Percentiles rank a stretch among this genome's conserved stretches.
These are phyloP conservation scores for Boletellus deceptivus DNA, from an alignment of 1,284 basidiomycete species.

Conservation along the genomic window DNA sequence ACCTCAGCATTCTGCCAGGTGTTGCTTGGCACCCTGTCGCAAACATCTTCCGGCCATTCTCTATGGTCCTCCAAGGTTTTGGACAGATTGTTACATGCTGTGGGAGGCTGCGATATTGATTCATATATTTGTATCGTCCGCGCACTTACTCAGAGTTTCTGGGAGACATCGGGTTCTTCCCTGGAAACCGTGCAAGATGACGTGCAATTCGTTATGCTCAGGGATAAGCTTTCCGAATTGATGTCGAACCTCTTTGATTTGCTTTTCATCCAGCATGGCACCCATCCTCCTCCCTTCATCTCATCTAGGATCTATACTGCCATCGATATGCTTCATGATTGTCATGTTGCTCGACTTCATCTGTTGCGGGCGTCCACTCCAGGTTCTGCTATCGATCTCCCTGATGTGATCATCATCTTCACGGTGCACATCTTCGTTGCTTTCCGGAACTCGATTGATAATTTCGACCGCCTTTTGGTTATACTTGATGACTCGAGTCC, in stretches of 20 bases:
- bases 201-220: slow-evolving; percentile 10
- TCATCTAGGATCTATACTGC: slow-evolving; percentile 9
- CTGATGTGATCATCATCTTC: slow-evolving; percentile 33
- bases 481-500: slow-evolving; percentile 31
- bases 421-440: slow-evolving; percentile 28
- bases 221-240: slow-evolving; percentile 22
- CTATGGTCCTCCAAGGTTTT: slow-evolving; percentile 43
- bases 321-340: slow-evolving; percentile 23
- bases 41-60: slow-evolving; percentile 5
- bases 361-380: slow-evolving; percentile 10
- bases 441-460: slow-evolving; percentile 11
- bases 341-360: slow-evolving; percentile 17
- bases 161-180: slow-evolving; percentile 2
- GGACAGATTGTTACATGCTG: slow-evolving; percentile 32
- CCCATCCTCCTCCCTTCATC: background rate
- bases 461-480: slow-evolving; percentile 13
- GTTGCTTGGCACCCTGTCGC: slow-evolving; percentile 17
- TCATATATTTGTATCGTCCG: slow-evolving; percentile 21
- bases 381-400: slow-evolving; percentile 15
- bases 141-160: slow-evolving; percentile 17
- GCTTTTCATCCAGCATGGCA: slow-evolving; percentile 14
- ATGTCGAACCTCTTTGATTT: slow-evolving; percentile 26
- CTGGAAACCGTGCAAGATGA: slow-evolving; percentile 2
- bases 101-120: slow-evolving; percentile 22
- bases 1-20: slow-evolving; percentile 29